Conservation (phyloP, 2,329 filamentous ascomycete genomes). For the Aspergillus glaucus region DNA sequence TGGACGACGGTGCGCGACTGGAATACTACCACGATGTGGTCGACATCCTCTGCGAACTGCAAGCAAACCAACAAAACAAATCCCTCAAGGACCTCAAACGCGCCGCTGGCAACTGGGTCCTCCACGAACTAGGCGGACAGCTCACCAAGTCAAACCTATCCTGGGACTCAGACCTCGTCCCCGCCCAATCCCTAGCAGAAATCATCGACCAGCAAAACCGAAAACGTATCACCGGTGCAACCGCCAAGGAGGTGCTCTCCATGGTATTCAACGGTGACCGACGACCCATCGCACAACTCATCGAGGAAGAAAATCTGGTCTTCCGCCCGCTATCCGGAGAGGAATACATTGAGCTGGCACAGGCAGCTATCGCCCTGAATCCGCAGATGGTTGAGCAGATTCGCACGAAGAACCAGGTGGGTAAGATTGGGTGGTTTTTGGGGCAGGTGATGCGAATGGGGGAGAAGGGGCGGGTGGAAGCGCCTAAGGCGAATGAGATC, state of each 20-base stretch:
- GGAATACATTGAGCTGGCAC: conserved; percentile 52
- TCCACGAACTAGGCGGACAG: conserved; percentile 68
- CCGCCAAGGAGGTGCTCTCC: conserved; percentile 55
- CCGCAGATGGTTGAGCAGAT: conserved; percentile 55
- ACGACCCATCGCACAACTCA: conserved; percentile 46
- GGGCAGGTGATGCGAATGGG: conserved; percentile 61
- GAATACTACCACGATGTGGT: conserved; percentile 63
- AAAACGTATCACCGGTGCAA: conserved; percentile 46
- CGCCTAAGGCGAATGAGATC: conserved; percentile 51
- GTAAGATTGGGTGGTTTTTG: conserved; percentile 63
- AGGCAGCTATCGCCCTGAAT: conserved; percentile 48
- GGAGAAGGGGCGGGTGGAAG: conserved; percentile 56
- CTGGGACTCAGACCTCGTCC: conserved; percentile 36
- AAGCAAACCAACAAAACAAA: conserved; percentile 18
- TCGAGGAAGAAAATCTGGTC: conserved; percentile 51
- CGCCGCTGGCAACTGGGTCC: conserved; percentile 59
- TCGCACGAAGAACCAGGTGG: conserved; percentile 51
- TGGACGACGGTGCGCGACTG: conserved; percentile 72
- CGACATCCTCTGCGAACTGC: conserved; percentile 26
- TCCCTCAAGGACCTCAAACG: conserved; percentile 38
- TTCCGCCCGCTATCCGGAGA: conserved; percentile 50
- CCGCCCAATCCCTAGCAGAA: conserved; percentile 38
- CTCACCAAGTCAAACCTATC: conserved; percentile 46
- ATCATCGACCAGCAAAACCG: conserved; percentile 41
- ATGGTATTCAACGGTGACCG: conserved; percentile 49